A percentile compares a stretch with the other conserved stretches of the same genome.
phyloP scores from a whole-genome alignment of 192 early-diverging fungal species.

The Endogone sp. region DNA sequence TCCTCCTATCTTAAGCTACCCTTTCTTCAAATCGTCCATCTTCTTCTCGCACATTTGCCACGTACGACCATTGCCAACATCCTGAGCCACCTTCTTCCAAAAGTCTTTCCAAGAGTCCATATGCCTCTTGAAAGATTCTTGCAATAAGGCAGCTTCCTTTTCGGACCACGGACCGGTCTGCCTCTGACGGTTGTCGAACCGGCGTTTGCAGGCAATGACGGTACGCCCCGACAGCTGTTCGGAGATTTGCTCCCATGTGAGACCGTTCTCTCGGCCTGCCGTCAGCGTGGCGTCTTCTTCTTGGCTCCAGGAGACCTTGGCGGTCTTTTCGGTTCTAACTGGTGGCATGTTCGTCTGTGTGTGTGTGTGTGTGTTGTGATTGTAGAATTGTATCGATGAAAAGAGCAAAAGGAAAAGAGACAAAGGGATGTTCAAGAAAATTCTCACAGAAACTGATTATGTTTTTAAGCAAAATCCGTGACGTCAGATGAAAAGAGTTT shows the following conservation, averaged over 20 bases:
- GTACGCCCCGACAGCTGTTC: not conserved
- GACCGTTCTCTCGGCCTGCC: not conserved
- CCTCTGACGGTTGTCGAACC: not conserved
- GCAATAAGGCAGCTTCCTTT: not conserved
- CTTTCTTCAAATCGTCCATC: not conserved
- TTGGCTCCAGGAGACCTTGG: slow-evolving; percentile 18
- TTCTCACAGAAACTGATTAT: too few species aligned
- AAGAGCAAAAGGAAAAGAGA: too few species aligned
- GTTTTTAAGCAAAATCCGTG: too few species aligned
- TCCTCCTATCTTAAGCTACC: too few species aligned
- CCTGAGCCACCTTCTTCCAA: not conserved
- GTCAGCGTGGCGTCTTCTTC: slow-evolving; percentile 21
- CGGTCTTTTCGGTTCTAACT: not conserved
- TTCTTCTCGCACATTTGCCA: not conserved
- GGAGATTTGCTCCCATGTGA: not conserved
- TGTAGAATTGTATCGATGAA: too few species aligned
- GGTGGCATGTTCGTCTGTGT: too few species aligned
- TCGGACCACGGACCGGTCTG: not conserved
- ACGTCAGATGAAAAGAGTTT: too few species aligned
- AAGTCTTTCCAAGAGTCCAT: not conserved
- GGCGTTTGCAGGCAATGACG: not conserved
- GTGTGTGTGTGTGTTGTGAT: too few species aligned
- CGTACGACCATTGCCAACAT: not conserved
- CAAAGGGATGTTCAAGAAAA: too few species aligned
- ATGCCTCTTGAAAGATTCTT: not conserved